A percentile compares a stretch with the other conserved stretches of the same genome.
Conservation (phyloP, 1,284 basidiomycete species). For the Ustilago lituana region DNA sequence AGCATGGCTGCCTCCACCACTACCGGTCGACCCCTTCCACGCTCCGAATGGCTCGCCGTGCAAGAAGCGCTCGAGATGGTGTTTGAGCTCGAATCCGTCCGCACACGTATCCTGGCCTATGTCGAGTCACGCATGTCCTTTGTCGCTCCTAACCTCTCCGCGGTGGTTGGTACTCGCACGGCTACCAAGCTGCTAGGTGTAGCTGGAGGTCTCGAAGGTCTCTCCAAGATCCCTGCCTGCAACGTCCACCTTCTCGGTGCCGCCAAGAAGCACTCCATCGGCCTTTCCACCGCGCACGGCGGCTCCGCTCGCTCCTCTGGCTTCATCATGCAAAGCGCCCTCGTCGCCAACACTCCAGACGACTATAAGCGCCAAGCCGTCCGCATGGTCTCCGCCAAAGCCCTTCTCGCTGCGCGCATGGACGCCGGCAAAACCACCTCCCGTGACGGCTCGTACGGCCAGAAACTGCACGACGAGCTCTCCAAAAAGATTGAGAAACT, state of each 20-base stretch:
- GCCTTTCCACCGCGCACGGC: constrained; percentile 78
- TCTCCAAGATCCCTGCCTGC: constrained; percentile 93
- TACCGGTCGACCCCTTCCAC: constrained; percentile 77
- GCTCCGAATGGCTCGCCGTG: constrained; percentile 81
- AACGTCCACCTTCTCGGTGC: constrained; percentile 96
- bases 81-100: constrained; percentile 83
- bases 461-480: constrained; percentile 81
- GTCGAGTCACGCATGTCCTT: constrained; percentile 99
- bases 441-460: constrained; percentile 82
- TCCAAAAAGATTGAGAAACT: constrained; percentile 90
- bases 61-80: constrained; percentile 87
- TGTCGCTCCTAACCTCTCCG: constrained; percentile 95
- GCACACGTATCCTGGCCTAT: constrained; percentile 92
- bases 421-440: constrained; percentile 82
- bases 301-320: constrained; percentile 80
- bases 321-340: constrained; percentile 91
- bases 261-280: constrained; percentile 86
- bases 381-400: constrained; percentile 91
- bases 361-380: constrained; percentile 93
- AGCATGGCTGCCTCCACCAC: constrained; percentile 89
- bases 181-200: constrained; percentile 97
- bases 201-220: constrained; percentile 87
- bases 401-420: constrained; percentile 87
- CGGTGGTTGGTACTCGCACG: constrained; percentile 96
- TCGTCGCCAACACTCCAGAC: constrained; percentile 85